Base-by-base conservation (phyloP, 805 yeast genomes). In the Saccharomycopsis babjevae region DNA sequence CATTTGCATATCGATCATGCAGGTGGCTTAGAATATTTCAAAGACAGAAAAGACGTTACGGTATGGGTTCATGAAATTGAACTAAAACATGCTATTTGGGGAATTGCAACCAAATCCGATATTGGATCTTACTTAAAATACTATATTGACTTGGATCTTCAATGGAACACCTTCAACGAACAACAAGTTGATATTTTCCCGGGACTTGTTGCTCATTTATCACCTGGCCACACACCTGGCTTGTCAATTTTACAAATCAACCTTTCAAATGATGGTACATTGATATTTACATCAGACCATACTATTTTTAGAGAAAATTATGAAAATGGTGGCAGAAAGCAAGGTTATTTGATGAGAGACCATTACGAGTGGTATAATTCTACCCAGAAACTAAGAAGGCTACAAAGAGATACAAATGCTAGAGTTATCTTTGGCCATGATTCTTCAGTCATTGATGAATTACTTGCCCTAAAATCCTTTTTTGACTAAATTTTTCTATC, bases 1-100 rank as follows among this genome's bases (percentile, higher is more conserved):
- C 61, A 59, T 59, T 55, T 59, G 20, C 61, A 59, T 54, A 59
- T 59, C 11, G 61, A 59, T 40, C 61, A 59, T 59, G 61, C 61
- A 30, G 61, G 61, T 20, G 61, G 61, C 15, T 46, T 59, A 28
- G 61, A 59, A 25, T 59, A 59, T 54, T 59, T 59, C 25, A 54
- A 55, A 55, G 55, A 40, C 13, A 32, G 61, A 46, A 54, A 42
- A 39, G 61, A 59, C 43, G 57, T 59, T 22, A 54, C 56, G 13
- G 43, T 59, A 5, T 59, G 61, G 61, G 58, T 55, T 22, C 57
- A 52, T 54, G 61, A 59, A 59, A 40, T 52, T 40, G 61, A 59
- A 43, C 34, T 59, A 13, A 59, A 59, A 30, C 57, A 59, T 36
- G 57, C 58, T 36, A 13, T 59, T 43, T 59, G 61, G 61, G 61